Conservation (phyloP, 768 basidiomycete species). For the Hortiboletus campestris region DNA sequence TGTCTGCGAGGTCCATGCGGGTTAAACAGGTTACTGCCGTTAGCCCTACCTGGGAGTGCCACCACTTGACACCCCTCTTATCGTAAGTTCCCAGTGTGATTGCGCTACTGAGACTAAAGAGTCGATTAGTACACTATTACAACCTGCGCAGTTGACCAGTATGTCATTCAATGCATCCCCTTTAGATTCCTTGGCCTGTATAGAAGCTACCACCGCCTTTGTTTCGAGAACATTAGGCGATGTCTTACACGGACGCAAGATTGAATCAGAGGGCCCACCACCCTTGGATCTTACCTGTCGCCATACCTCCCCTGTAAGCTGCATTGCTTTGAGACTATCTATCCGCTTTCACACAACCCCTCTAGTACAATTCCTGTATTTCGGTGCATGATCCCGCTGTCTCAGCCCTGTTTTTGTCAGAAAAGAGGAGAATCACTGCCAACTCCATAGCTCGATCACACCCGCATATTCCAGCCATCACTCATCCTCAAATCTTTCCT, state of each 20-base stretch:
- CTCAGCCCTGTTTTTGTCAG: constrained; percentile 48
- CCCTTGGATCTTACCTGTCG: constrained; percentile 51
- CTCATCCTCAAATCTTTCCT: constrained; percentile 68
- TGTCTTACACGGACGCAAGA: constrained; percentile 48
- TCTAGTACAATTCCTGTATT: constrained; percentile 13
- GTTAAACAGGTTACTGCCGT: constrained; percentile 61
- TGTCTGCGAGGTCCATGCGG: constrained; percentile 38
- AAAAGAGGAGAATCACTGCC: constrained; percentile 44
- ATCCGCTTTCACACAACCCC: neutral
- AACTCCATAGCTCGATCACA: constrained; percentile 40
- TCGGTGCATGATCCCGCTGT: constrained; percentile 23
- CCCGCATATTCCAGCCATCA: constrained; percentile 54
- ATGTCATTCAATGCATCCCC: constrained; percentile 42
- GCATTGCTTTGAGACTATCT: neutral
- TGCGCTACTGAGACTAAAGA: constrained; percentile 5
- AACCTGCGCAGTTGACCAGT: constrained; percentile 48
- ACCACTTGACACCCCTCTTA: constrained; percentile 33
- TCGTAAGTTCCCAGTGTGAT: constrained; percentile 40
- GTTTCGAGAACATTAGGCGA: constrained; percentile 48
- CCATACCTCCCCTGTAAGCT: constrained; percentile 45
- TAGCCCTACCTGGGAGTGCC: constrained; percentile 69
- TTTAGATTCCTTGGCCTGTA: constrained; percentile 37
- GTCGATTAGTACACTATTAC: constrained; percentile 40
- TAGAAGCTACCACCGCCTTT: constrained; percentile 47
- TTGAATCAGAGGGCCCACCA: constrained; percentile 46